Conservation (phyloP, 2,329 filamentous ascomycete genomes). For the Penicillium hordei region DNA sequence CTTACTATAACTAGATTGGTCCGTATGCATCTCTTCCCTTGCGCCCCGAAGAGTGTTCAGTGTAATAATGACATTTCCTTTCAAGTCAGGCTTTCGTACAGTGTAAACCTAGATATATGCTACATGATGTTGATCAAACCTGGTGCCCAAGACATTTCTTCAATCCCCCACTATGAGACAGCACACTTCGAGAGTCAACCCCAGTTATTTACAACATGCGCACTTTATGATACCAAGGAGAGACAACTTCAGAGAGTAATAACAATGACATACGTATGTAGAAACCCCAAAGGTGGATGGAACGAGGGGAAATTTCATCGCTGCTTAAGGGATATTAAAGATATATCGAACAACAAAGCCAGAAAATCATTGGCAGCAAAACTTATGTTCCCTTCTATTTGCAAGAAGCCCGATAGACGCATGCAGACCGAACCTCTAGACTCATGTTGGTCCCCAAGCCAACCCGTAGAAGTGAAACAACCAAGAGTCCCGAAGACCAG, state of each 20-base stretch:
- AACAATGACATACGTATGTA: slow-evolving; percentile 22
- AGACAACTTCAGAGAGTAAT: slow-evolving; percentile 17
- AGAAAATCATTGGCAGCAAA: slow-evolving; percentile 39
- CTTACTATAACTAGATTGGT: neutral
- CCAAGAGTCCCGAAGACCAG: slow-evolving; percentile 18
- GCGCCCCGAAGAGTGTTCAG: neutral
- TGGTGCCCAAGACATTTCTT: neutral
- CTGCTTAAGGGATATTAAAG: slow-evolving; percentile 43
- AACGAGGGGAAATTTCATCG: slow-evolving; percentile 41
- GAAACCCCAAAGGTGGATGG: slow-evolving; percentile 19
- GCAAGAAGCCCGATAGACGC: slow-evolving; percentile 31
- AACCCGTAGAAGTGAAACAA: slow-evolving; percentile 23
- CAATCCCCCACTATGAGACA: too few species aligned
- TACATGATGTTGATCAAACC: neutral
- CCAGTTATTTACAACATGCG: neutral
- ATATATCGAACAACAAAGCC: slow-evolving; percentile 40
- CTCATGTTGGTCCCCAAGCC: slow-evolving; percentile 26
- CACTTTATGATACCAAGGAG: neutral
- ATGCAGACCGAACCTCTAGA: slow-evolving; percentile 26
- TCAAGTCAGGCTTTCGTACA: too few species aligned
- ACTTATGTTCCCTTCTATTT: slow-evolving; percentile 41
- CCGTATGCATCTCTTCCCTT: neutral
- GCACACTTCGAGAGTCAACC: neutral
- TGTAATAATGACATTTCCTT: neutral
- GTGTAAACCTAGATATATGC: neutral